Evolutionary conservation across 148 eudicot genomes (phyloP).

Genomic region (Chenopodium album): DNA sequence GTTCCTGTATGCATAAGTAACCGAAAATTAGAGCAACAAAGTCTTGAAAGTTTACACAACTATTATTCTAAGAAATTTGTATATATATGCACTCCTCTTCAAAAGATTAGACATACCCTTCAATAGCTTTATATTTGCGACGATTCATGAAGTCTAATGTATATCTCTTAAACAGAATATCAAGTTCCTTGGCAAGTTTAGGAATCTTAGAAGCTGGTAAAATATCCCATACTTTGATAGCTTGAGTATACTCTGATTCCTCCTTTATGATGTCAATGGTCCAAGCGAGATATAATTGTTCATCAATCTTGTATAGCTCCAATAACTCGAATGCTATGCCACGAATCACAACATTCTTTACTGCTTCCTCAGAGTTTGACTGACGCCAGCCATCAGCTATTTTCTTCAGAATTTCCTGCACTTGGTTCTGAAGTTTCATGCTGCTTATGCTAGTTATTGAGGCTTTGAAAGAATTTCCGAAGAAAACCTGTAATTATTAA

Average conservation of each 20-base stretch:
- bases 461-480: constrained; percentile 27
- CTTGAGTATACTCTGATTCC: constrained; percentile 33
- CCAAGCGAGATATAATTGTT: constrained; percentile 32
- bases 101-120: constrained; percentile 32
- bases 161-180: constrained; percentile 27
- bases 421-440: constrained; percentile 22
- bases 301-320: constrained; percentile 23
- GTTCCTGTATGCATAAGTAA: constrained; percentile 3
- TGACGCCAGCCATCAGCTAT: constrained; percentile 44
- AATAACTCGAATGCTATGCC: constrained; percentile 9
- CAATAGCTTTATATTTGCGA: constrained; percentile 25
- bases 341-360: neutral
- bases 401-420: constrained; percentile 29
- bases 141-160: constrained; percentile 30
- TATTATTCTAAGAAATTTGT: too few relatives aligned
- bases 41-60: too few relatives aligned
- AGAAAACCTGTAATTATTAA: constrained; percentile 33
- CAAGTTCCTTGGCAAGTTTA: constrained; percentile 23
- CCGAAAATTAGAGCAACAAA: neutral
- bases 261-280: constrained; percentile 30
- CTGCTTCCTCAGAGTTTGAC: constrained; percentile 3
- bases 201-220: constrained; percentile 25
- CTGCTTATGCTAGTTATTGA: constrained; percentile 26
- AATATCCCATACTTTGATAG: constrained; percentile 39
- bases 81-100: too few relatives aligned